Evolutionary conservation across 2,329 filamentous ascomycete species (phyloP), one percentile per base, ranked within the genome.

Genomic region (Exophiala bonariae): DNA sequence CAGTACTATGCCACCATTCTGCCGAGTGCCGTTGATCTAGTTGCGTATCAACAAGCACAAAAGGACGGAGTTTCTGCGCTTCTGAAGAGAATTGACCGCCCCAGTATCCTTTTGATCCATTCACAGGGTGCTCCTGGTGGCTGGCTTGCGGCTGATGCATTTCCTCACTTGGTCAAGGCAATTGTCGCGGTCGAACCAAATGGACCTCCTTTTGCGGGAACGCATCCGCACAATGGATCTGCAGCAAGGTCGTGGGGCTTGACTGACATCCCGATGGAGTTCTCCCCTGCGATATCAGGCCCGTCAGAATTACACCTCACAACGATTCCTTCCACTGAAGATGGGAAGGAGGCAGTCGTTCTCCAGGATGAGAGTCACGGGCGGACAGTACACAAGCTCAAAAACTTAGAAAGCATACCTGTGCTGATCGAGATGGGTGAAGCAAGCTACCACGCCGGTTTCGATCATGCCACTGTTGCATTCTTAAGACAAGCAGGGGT

Each of bases 401-500:
- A 62, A 4, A 76, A 81, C 23, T 61, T 85, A 6, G 57, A 61
- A 2, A 66, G 67, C 13, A 66, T 81, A 4, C 74, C 71, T 0
- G 72, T 77, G 4, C 61, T 78, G 1, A 51, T 82, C 13, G 57
- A 80, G 19, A 81, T 78, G 0, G 66, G 67, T 0, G 74, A 81
- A 46, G 74, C 80, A 3, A 77, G 75, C 41, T 73, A 70, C n/a
- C 80, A 83, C 60, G 64, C 67, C 2, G 61, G 66, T 8, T 83
- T 76, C 50, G 81, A 84, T 54, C 74, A 77, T 61, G 79, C 77
- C 28, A 80, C 75, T 0, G 71, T 76, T 2, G 51, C 61, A 10
- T 83, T 76, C 58, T 58, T 83, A 57, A 56, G 62, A 42, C 79
- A 83, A 57, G 77, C 73, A 2, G 78, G 79, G 0, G 68, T 75